Conservation (phyloP, 1,284 basidiomycete genomes). For the Grifola frondosa region DNA sequence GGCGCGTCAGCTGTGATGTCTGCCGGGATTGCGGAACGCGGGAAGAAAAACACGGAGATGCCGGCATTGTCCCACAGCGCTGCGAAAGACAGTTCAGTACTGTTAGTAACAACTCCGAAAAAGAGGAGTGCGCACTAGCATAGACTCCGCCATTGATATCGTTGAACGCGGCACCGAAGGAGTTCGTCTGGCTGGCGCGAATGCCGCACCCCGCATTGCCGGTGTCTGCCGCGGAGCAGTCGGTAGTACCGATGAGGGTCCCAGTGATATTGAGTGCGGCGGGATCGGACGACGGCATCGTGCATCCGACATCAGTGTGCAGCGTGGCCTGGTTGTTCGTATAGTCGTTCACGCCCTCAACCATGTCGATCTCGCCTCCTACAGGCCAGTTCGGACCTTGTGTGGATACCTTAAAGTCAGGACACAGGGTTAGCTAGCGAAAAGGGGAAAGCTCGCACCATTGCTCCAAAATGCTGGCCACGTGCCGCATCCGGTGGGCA, state of each 20-base stretch:
- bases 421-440: not conserved
- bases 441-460: slow-evolving; percentile 25
- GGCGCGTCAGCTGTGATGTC: slow-evolving; percentile 73
- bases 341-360: slow-evolving; percentile 81
- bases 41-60: slow-evolving; percentile 77
- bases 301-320: slow-evolving; percentile 75
- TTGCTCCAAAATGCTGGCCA: slow-evolving; percentile 73
- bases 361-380: slow-evolving; percentile 82
- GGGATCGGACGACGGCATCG: slow-evolving; percentile 51
- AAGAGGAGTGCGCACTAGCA: slow-evolving; percentile 53
- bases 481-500: slow-evolving; percentile 87
- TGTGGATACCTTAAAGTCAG: not conserved
- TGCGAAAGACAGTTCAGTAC: slow-evolving; percentile 22
- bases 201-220: slow-evolving; percentile 73
- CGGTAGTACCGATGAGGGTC: slow-evolving; percentile 56
- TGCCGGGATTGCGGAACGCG: slow-evolving; percentile 62
- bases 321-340: slow-evolving; percentile 80
- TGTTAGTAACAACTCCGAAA: not conserved
- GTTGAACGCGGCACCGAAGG: slow-evolving; percentile 72
- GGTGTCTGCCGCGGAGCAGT: slow-evolving; percentile 63
- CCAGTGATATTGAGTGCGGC: slow-evolving; percentile 54
- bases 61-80: slow-evolving; percentile 72
- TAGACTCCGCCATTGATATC: slow-evolving; percentile 74
- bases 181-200: slow-evolving; percentile 46
- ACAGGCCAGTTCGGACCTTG: slow-evolving; percentile 75